Percentiles rank a stretch among this genome's conserved stretches.
Evolutionary conservation across 192 early-diverging fungal species (phyloP).

Genomic region (Coemansia sp.): DNA sequence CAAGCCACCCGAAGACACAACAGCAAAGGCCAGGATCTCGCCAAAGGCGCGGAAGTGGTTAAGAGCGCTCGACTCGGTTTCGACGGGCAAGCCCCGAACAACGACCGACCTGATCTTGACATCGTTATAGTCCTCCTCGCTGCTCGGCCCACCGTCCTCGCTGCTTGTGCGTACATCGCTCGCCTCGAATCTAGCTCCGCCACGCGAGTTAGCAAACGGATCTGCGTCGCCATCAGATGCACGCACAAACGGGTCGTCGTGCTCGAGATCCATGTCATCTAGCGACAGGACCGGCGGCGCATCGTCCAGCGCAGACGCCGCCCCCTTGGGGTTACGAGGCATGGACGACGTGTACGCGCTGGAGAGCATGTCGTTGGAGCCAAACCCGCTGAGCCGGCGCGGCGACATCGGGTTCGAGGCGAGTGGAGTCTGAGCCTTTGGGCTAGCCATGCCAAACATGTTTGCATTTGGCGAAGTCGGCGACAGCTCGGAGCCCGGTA

Average conservation of each 20-base stretch:
- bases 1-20: constrained; percentile 22
- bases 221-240: background rate
- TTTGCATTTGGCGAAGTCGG: constrained; percentile 16
- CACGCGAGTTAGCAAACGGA: background rate
- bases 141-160: background rate
- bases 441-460: constrained; percentile 9
- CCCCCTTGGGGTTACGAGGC: constrained; percentile 3
- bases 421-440: constrained; percentile 13
- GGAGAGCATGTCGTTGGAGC: constrained; percentile 54
- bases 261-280: constrained; percentile 33
- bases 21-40: constrained; percentile 36
- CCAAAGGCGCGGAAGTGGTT: constrained; percentile 43
- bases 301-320: constrained; percentile 35
- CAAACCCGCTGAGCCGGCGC: constrained; percentile 51
- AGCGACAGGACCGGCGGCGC: constrained; percentile 46
- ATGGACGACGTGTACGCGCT: constrained; percentile 32
- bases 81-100: constrained; percentile 24
- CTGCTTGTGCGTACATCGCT: background rate
- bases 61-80: constrained; percentile 34
- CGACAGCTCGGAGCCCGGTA: constrained; percentile 6
- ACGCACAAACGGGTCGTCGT: constrained; percentile 4
- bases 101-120: constrained; percentile 40
- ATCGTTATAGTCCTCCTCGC: constrained; percentile 32
- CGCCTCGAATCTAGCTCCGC: background rate
- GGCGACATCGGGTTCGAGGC: constrained; percentile 33